Conservation (phyloP, 345 rosid genomes). For the Rhizophora apiculata region DNA sequence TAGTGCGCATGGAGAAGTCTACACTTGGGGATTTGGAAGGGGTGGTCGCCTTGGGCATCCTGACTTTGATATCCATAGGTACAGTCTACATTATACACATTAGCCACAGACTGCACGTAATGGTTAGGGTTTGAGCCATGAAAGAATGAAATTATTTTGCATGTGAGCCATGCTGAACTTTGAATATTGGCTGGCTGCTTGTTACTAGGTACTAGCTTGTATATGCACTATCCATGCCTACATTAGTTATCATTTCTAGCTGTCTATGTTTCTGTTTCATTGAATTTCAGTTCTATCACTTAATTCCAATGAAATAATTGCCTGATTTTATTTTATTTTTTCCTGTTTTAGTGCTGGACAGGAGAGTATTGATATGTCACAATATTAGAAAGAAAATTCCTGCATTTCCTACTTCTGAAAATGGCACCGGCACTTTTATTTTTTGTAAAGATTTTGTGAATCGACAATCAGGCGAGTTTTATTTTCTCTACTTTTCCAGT, state of each 20-base stretch:
- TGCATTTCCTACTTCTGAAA: neutral
- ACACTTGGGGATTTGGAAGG: constrained; percentile 98
- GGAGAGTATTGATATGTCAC: too few relatives aligned
- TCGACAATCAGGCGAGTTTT: constrained; percentile 19
- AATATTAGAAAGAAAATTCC: constrained; percentile 1
- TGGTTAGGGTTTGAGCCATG: neutral
- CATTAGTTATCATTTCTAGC: constrained; percentile 1
- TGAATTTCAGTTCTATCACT: neutral
- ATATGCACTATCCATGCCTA: neutral
- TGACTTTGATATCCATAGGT: constrained; percentile 99
- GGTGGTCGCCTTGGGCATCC: constrained; percentile 99
- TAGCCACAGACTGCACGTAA: neutral
- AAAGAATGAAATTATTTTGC: neutral
- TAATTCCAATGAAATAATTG: constrained; percentile 5
- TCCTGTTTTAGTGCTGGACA: constrained; percentile 10
- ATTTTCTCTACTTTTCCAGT: constrained; percentile 45
- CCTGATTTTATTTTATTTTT: constrained; percentile 6
- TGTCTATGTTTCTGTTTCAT: constrained; percentile 13
- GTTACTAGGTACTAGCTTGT: neutral
- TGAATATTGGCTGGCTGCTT: too few relatives aligned
- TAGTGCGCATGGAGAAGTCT: constrained; percentile 69
- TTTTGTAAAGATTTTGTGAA: constrained; percentile 7
- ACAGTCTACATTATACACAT: neutral
- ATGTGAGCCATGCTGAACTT: too few relatives aligned
- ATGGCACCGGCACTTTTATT: neutral